phyloP scores from a whole-genome alignment of 805 yeast genomes.

The Suhomyces xylopsoci region DNA sequence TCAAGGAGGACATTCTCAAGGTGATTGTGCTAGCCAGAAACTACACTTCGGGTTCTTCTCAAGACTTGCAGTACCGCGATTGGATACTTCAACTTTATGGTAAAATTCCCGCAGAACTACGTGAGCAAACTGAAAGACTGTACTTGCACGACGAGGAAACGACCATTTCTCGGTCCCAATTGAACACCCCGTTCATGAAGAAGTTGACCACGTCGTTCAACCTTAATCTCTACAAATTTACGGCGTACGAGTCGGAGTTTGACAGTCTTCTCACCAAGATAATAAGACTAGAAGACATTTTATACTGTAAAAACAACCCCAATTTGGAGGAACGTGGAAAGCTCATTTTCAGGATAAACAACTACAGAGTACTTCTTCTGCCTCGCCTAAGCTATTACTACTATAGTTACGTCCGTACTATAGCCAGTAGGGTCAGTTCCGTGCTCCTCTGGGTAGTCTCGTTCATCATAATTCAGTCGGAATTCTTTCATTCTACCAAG shows the following conservation, averaged over 20 bases:
- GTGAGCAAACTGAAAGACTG: slow-evolving; percentile 31
- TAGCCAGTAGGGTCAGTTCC: slow-evolving; percentile 42
- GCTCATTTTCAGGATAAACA: slow-evolving; percentile 19
- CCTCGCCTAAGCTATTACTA: slow-evolving; percentile 43
- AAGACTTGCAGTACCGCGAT: slow-evolving; percentile 47
- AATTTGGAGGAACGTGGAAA: slow-evolving; percentile 12
- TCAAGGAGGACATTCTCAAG: slow-evolving; percentile 61
- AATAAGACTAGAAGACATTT: slow-evolving; percentile 54
- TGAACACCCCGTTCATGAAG: slow-evolving; percentile 45
- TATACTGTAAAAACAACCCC: slow-evolving; percentile 37
- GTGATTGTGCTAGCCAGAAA: slow-evolving; percentile 50
- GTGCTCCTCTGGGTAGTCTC: slow-evolving; percentile 44
- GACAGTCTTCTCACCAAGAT: slow-evolving; percentile 47
- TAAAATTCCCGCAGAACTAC: slow-evolving; percentile 40
- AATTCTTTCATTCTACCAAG: slow-evolving; percentile 65
- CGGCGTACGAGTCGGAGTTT: slow-evolving; percentile 59
- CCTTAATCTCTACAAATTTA: slow-evolving; percentile 47
- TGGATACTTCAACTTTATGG: slow-evolving; percentile 62
- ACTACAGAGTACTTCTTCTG: slow-evolving; percentile 19
- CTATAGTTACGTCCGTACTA: slow-evolving; percentile 46
- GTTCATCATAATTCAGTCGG: slow-evolving; percentile 64
- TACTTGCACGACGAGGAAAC: slow-evolving; percentile 18
- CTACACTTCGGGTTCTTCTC: slow-evolving; percentile 27
- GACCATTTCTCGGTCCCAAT: slow-evolving; percentile 26
- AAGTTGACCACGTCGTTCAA: slow-evolving; percentile 52